These are phyloP conservation scores for Gossypium aridum DNA, from an alignment of 441 rosid genomes.

Conservation along the genomic window DNA sequence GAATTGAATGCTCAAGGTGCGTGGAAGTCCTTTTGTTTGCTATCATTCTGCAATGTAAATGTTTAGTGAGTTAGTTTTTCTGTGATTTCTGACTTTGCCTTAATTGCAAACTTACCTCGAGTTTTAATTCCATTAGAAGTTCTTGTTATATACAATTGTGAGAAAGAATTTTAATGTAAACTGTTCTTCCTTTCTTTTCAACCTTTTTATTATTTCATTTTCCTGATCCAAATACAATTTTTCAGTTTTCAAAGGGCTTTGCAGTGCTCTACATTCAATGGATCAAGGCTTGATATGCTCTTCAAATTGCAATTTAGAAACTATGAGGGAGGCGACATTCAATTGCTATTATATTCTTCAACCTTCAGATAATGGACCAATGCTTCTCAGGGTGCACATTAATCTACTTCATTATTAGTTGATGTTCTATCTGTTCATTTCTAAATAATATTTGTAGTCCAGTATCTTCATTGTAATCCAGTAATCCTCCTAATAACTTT, in stretches of 20 bases:
- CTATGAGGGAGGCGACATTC: conserved; percentile 49
- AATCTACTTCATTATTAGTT: conserved; percentile 9
- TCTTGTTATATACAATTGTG: neutral
- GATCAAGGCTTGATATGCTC: conserved; percentile 80
- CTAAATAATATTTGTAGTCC: neutral
- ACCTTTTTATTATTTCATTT: neutral
- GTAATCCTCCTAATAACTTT: neutral
- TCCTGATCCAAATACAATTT: conserved; percentile 2
- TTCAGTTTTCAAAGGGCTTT: conserved; percentile 79
- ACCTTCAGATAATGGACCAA: conserved; percentile 77
- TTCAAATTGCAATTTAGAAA: conserved; percentile 58
- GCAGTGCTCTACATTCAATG: conserved; percentile 57
- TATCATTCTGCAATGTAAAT: conserved; percentile 4
- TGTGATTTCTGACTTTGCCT: neutral
- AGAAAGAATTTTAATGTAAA: neutral
- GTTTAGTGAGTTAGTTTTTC: neutral
- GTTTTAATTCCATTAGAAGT: neutral
- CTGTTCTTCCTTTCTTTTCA: neutral
- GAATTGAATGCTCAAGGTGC: conserved; percentile 69
- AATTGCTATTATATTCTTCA: conserved; percentile 77
- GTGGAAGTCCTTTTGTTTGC: conserved; percentile 25
- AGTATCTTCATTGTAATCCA: neutral
- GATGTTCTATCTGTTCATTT: neutral
- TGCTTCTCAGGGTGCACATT: conserved; percentile 77
- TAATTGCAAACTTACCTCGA: neutral